Percentiles rank a stretch among this genome's conserved stretches.
Evolutionary conservation across 192 early-diverging fungal genomes (phyloP).

Genomic region (Coemansia sp.): DNA sequence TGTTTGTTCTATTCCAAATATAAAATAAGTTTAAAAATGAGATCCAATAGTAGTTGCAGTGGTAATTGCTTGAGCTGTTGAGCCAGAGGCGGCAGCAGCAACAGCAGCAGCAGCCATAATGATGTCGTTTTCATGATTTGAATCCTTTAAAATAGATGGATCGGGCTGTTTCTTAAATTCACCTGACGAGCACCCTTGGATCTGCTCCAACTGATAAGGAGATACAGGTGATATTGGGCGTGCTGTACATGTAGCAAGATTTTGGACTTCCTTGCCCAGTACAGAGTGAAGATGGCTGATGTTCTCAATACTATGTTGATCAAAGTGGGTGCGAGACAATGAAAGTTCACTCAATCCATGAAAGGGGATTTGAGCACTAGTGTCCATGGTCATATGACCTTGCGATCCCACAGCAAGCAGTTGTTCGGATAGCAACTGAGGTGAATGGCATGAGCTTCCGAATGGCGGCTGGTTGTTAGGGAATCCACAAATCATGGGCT

Average conservation of each 20-base stretch:
- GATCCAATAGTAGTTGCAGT: background rate
- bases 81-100: conserved; percentile 8
- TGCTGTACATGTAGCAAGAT: conserved; percentile 11
- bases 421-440: conserved; percentile 35
- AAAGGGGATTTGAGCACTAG: conserved; percentile 32
- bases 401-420: conserved; percentile 25
- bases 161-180: conserved; percentile 37
- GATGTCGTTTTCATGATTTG: background rate
- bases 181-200: conserved; percentile 31
- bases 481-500: conserved; percentile 34
- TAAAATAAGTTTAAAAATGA: background rate
- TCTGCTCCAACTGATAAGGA: conserved; percentile 48
- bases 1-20: no score
- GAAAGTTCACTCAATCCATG: conserved; percentile 35
- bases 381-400: conserved; percentile 30
- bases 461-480: conserved; percentile 25
- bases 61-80: background rate
- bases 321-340: conserved; percentile 32
- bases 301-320: conserved; percentile 34
- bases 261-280: conserved; percentile 28
- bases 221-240: conserved; percentile 51
- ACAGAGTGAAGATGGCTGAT: conserved; percentile 43
- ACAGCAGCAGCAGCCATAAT: conserved; percentile 7
- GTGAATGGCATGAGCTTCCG: conserved; percentile 28
- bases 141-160: background rate